A percentile compares a stretch with the other conserved stretches of the same genome.
phyloP scores from a whole-genome alignment of 768 basidiomycete species.

The Xerocomellus intermedius region DNA sequence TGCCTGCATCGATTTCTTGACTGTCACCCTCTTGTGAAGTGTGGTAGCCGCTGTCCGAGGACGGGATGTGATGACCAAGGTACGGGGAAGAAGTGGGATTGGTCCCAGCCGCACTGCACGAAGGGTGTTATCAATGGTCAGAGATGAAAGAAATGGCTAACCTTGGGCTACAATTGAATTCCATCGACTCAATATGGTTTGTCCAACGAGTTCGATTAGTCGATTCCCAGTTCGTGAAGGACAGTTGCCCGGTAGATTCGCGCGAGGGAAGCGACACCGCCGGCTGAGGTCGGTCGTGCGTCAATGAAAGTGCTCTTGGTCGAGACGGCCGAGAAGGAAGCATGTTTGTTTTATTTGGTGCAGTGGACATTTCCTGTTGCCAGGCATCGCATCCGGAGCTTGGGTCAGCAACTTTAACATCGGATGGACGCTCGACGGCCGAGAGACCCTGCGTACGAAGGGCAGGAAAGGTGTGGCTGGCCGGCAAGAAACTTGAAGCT shows the following conservation, averaged over 20 bases:
- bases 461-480: conserved; percentile 16
- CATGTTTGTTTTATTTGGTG: neutral
- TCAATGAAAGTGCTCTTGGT: conserved; percentile 32
- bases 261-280: conserved; percentile 19
- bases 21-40: conserved; percentile 21
- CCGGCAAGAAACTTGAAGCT: conserved; percentile 14
- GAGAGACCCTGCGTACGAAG: conserved; percentile 5
- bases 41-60: conserved; percentile 19
- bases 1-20: conserved; percentile 37
- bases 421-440: neutral
- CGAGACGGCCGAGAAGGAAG: conserved; percentile 16
- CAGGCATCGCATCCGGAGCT: conserved; percentile 11
- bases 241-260: conserved; percentile 29
- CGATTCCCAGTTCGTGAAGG: conserved; percentile 28
- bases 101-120: conserved; percentile 12
- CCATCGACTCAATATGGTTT: conserved; percentile 11
- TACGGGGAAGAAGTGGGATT: conserved; percentile 13
- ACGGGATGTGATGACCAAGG: conserved; percentile 9
- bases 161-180: conserved; percentile 14
- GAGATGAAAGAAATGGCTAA: conserved; percentile 4
- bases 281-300: conserved; percentile 22
- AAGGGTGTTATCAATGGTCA: conserved; percentile 3
- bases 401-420: neutral
- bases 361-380: conserved; percentile 7
- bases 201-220: conserved; percentile 23